Evolutionary conservation across 306 rosid species (phyloP), one percentile per base, ranked within the genome.

Genomic region (Senna tora): DNA sequence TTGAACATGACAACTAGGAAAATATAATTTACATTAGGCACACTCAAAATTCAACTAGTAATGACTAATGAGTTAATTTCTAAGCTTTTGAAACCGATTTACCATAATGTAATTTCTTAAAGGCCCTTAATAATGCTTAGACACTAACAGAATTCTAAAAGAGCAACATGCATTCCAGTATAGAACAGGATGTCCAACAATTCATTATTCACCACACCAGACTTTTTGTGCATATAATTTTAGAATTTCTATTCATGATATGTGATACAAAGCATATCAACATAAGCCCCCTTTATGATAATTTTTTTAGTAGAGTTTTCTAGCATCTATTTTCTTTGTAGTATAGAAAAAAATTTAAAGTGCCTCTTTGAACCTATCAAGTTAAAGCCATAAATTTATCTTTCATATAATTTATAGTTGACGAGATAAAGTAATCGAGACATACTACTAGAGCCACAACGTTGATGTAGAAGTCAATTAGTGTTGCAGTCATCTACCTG

Each of bases 401-500:
- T 38, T 64, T 39, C 45, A 58, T 30, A 63, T 39, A 39, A 53
- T 39, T 39, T 66, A 33, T 32, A 78, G 61, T 38, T 41, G n/a
- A 9, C 71, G 57, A 52, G 28, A 75, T 52, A 28, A 77, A 72
- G 80, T 46, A 68, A 34, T 39, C 4, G 71, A 50, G 70, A 80
- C 96, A 70, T 89, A 93, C 98, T 30, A 92, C 83, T 65, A 93
- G 46, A 56, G 88, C 92, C 68, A 77, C 71, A 51, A 87, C 90
- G 74, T 89, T 90, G 88, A 90, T 70, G 73, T 88, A 90, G 85
- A 93, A 93, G 84, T 90, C 97, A 55, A 93, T 25, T 7, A 90
- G 85, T 32, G 96, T 89, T 65, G 97, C 90, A 20, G 20, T 5
- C 96, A 84, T 67, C 97, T 93, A 90, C 80, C 98, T 93, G 88